These are phyloP conservation scores for Stromatinia cepivora DNA, from an alignment of 2,329 filamentous ascomycete species.

Conservation along the genomic window DNA sequence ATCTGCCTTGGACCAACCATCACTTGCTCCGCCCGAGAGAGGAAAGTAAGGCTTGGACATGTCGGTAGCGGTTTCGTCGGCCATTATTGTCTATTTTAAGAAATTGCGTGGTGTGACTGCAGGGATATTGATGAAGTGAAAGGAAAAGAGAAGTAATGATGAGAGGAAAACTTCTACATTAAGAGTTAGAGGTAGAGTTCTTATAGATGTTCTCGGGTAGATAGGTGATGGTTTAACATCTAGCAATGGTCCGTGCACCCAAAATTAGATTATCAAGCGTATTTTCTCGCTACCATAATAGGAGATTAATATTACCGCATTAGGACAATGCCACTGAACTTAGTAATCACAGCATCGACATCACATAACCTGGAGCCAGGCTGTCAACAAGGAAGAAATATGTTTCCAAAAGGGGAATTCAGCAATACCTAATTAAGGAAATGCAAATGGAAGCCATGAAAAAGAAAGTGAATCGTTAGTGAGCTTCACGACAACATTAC, in stretches of 20 bases:
- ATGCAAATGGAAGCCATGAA: not conserved
- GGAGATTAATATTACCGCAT: not conserved
- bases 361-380: not conserved
- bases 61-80: not conserved
- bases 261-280: not conserved
- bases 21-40: slow-evolving; percentile 42
- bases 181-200: too few relatives aligned
- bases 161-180: too few relatives aligned
- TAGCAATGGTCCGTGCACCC: not conserved
- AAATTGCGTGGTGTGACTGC: too few relatives aligned
- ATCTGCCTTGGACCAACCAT: slow-evolving; percentile 49
- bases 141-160: not conserved
- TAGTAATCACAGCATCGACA: not conserved
- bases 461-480: not conserved
- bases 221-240: not conserved
- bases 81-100: not conserved
- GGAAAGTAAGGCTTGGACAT: slow-evolving; percentile 43
- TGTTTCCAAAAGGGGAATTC: accelerated
- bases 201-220: not conserved
- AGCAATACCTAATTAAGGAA: too few relatives aligned
- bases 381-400: not conserved
- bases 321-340: slow-evolving; percentile 1
- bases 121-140: not conserved
- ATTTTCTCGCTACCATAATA: slow-evolving; percentile 8
- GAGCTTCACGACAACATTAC: not conserved